phyloP scores from a whole-genome alignment of 768 basidiomycete genomes.

The Galerina marginata region DNA sequence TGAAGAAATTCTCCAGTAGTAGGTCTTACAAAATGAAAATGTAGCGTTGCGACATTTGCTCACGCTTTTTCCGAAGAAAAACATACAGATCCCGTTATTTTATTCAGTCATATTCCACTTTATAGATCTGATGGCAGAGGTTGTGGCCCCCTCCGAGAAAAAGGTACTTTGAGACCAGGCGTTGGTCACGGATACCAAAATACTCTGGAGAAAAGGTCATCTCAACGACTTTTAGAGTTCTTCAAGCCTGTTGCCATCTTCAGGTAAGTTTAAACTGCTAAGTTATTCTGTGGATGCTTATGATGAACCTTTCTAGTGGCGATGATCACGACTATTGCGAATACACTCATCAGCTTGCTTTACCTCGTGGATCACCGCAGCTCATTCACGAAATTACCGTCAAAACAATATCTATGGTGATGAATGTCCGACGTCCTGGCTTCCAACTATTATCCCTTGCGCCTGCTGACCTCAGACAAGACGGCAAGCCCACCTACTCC shows the following conservation, averaged over 20 bases:
- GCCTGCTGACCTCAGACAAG: slow-evolving; percentile 29
- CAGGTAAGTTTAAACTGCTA: slow-evolving; percentile 51
- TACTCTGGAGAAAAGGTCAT: slow-evolving; percentile 69
- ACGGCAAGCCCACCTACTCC: slow-evolving; percentile 39
- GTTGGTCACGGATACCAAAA: slow-evolving; percentile 87
- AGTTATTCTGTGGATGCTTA: neutral
- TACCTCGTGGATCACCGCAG: slow-evolving; percentile 21
- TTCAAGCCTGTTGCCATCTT: slow-evolving; percentile 74
- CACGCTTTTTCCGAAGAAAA: slow-evolving; percentile 26
- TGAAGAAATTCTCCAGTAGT: slow-evolving; percentile 49
- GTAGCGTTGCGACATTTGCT: neutral
- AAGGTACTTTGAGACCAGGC: slow-evolving; percentile 73
- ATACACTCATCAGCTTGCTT: slow-evolving; percentile 52
- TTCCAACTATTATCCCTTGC: slow-evolving; percentile 88
- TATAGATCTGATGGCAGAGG: slow-evolving; percentile 65
- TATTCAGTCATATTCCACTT: slow-evolving; percentile 92
- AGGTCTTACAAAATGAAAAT: slow-evolving; percentile 9
- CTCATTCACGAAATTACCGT: slow-evolving; percentile 78
- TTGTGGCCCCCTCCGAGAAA: slow-evolving; percentile 84
- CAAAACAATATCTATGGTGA: slow-evolving; percentile 89
- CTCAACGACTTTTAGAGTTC: slow-evolving; percentile 66
- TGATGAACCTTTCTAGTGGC: slow-evolving; percentile 54
- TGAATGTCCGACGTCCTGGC: slow-evolving; percentile 84
- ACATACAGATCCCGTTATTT: slow-evolving; percentile 56
- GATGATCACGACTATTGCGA: slow-evolving; percentile 98